phyloP scores from a whole-genome alignment of 192 early-diverging fungal species.

The Coemansia javaensis region DNA sequence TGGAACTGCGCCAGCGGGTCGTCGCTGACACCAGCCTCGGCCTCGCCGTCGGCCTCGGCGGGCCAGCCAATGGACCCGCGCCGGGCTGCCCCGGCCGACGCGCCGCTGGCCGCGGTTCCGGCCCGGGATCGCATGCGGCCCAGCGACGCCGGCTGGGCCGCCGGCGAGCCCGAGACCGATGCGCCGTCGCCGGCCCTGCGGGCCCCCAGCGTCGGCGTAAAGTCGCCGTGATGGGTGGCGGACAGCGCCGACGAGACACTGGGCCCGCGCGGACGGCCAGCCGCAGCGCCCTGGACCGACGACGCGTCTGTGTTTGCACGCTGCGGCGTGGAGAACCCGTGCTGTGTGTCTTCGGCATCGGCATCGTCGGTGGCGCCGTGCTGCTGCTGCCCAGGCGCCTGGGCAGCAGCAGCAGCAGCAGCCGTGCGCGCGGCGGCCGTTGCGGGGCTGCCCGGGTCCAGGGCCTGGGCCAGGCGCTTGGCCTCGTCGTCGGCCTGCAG shows the following conservation, averaged over 20 bases:
- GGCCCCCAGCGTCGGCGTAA: conserved; percentile 39
- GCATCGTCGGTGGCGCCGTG: background rate
- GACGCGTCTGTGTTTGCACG: conserved; percentile 33
- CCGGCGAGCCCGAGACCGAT: conserved; percentile 1
- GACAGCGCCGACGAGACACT: conserved; percentile 37
- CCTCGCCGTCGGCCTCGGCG: background rate
- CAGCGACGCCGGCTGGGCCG: conserved; percentile 4
- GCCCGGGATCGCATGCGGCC: conserved; percentile 15
- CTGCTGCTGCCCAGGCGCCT: too few species aligned
- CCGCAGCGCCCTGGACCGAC: conserved; percentile 10
- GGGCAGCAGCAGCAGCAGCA: too few species aligned
- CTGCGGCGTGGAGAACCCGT: conserved; percentile 34
- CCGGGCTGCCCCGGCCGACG: conserved; percentile 5
- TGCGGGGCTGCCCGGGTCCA: conserved; percentile 26
- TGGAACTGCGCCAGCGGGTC: conserved; percentile 49
- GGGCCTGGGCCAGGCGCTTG: conserved; percentile 63
- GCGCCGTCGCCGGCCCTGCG: conserved; percentile 12
- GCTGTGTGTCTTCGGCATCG: conserved; percentile 5
- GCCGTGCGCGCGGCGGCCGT: background rate
- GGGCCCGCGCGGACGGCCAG: conserved; percentile 25
- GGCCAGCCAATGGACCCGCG: conserved; percentile 11
- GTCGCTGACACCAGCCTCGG: conserved; percentile 6
- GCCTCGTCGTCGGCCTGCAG: conserved; percentile 68
- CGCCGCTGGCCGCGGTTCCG: conserved; percentile 33
- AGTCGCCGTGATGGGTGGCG: conserved; percentile 20